Conservation (phyloP, 2,329 filamentous ascomycete species). For the Colletotrichum liaoningense region DNA sequence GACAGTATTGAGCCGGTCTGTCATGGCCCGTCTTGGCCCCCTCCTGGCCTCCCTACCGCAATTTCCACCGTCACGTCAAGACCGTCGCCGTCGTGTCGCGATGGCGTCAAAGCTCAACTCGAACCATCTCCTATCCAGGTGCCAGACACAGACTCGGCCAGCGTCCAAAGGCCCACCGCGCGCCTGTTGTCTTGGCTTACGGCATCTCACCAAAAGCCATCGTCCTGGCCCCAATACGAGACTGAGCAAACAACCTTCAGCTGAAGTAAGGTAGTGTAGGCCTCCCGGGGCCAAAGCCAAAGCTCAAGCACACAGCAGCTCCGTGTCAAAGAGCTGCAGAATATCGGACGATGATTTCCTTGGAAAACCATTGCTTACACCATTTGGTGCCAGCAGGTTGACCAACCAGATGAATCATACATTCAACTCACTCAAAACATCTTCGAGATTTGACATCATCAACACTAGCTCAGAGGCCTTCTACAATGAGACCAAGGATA, state of each 20-base stretch:
- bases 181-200: slow-evolving; percentile 20
- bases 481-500: neutral
- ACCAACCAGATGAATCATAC: neutral
- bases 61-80: slow-evolving; percentile 34
- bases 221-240: slow-evolving; percentile 21
- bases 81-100: slow-evolving; percentile 12
- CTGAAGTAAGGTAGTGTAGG: neutral
- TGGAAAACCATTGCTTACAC: neutral
- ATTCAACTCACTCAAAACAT: neutral
- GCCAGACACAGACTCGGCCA: slow-evolving; percentile 17
- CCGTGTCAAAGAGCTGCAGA: neutral
- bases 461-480: neutral
- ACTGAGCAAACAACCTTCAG: slow-evolving; percentile 17
- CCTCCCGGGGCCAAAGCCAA: slow-evolving; percentile 16
- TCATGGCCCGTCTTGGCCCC: slow-evolving; percentile 27
- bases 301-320: neutral
- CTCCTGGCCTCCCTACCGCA: slow-evolving; percentile 20
- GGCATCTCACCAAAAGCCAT: slow-evolving; percentile 1
- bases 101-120: slow-evolving; percentile 32
- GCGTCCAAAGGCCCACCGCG: neutral
- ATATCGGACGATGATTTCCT: neutral
- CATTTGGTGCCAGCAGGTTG: too few relatives aligned
- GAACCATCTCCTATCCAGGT: neutral
- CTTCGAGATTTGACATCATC: neutral
- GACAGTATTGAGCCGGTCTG: slow-evolving; percentile 9